Base-by-base conservation (phyloP, 129 eudicot species). In the Silybum marianum region DNA sequence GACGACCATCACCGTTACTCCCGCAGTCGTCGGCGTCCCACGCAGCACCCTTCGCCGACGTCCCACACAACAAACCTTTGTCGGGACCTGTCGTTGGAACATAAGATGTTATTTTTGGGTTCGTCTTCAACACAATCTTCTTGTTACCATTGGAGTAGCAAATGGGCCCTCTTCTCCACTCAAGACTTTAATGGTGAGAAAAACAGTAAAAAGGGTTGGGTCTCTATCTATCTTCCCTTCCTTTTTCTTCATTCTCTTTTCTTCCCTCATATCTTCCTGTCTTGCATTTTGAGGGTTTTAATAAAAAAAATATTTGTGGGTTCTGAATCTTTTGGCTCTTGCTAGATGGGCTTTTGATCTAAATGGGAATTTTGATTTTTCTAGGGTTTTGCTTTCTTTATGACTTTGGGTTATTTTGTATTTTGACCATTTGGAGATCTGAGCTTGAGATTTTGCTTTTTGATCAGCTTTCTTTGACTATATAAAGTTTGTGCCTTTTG, bases 161-260 rank as follows among this genome's bases (percentile, higher is more conserved):
- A 32, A 85, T 87, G 93, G 95, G 89, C 94, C 94, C 92, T 83
- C 76, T 81, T 83, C 78, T 90, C 92, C 92, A 88, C 94, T 85
- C 81, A 88, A 79, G 74, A 66, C 82, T 80, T 90, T 80, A 76
- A 87, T 84, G 89, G 88, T 85, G 86, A 80, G 73, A 73, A 51
- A 44, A 44, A 76, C 86, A 83, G 74, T 83, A 25, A 66, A 84
- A 40, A 48, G 83, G 70, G n/a, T n/a, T n/a, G n/a, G 12, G 81
- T 81, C 84, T 73, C 74, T 18, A 63, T 78, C n/a, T n/a, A n/a
- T n/a, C n/a, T 69, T 11, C 18, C 73, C 76, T 71, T 65, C 62
- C 75, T 32, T 32, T 71, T 72, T 84, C 80, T 73, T 79, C 80
- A 48, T 75, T 81, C 78, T 58, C 83, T 85, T 82, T 73, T 73